A percentile compares a stretch with the other conserved stretches of the same genome.
Conservation (phyloP, 2,329 filamentous ascomycete genomes). For the Bretziella fagacearum region DNA sequence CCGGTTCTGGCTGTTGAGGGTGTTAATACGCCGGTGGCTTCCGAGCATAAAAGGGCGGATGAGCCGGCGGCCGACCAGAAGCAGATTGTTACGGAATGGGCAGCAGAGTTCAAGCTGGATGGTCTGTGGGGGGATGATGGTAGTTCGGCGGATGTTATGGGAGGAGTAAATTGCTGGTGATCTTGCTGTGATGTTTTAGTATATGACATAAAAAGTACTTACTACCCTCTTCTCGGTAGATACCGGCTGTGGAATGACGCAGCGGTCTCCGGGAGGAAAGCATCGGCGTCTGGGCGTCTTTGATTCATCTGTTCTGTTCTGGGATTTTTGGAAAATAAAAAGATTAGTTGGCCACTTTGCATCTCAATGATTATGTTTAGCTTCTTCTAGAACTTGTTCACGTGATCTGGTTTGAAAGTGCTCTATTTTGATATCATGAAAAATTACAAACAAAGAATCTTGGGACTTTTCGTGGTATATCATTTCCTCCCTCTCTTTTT, state of each 20-base stretch:
- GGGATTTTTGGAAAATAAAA: slow-evolving; percentile 16
- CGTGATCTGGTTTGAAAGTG: neutral
- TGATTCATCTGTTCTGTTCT: slow-evolving; percentile 15
- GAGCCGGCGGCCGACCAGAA: slow-evolving; percentile 50
- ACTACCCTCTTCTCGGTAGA: neutral
- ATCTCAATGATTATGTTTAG: neutral
- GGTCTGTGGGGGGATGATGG: slow-evolving; percentile 56
- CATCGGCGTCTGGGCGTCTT: slow-evolving; percentile 17
- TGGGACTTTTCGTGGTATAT: no score
- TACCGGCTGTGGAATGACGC: neutral
- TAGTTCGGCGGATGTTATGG: slow-evolving; percentile 31
- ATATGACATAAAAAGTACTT: slow-evolving; percentile 4
- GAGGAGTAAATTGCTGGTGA: slow-evolving; percentile 26
- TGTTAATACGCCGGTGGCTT: slow-evolving; percentile 16
- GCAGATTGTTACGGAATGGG: slow-evolving; percentile 82
- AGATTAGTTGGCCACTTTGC: slow-evolving; percentile 11
- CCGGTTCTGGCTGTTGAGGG: slow-evolving; percentile 46
- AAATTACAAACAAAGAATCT: neutral
- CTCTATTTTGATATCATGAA: slow-evolving; percentile 1
- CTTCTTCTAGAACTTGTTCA: neutral
- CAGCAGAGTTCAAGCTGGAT: slow-evolving; percentile 86
- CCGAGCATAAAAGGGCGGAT: slow-evolving; percentile 25
- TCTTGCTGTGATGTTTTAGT: slow-evolving; percentile 3
- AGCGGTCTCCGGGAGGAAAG: slow-evolving; percentile 10
- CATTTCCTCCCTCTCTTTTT: no score